Base-by-base conservation (phyloP, 2,329 filamentous ascomycete species). In the Cladosporium halotolerans region DNA sequence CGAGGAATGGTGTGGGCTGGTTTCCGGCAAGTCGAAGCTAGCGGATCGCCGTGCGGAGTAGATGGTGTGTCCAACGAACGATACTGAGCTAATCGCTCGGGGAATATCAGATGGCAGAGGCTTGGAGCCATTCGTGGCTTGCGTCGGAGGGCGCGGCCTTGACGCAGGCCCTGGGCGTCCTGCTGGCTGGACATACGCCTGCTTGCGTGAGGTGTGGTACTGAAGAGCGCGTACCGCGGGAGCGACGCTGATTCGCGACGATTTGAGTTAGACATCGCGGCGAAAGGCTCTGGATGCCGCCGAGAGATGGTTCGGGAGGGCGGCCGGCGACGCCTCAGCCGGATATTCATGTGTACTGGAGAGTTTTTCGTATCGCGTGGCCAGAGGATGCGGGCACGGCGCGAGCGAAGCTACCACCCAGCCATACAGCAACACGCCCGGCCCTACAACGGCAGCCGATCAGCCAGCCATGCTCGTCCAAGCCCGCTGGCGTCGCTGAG, bases 241-340 rank as follows among this genome's bases (percentile, higher is more conserved):
- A 18, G 14, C 6, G 9, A 18, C 11, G 3, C 9, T 18, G 39
- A 41, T 41, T 41, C 13, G 39, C 13, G 39, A 41, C 4, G 39
- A 42, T 42, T 14, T 23, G 40, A 42, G 40, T 42, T 14, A 42
- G 28, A 6, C 8, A n/a, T 16, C 31, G 47, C 47, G 47, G 38
- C 23, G 23, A 36, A 2, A 13, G 8, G 39, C 38, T 41, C 46
- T 49, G 46, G 46, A 41, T 16, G 38, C 36, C 47, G 47, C 9
- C 10, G 9, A 10, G 19, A 9, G 16, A 14, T 42, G 40, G 40
- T 42, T 31, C 38, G 47, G 47, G 32, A 31, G 38, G 33, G 47
- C 47, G 47, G 47, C 38, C 11, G 39, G 16, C 39, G 14, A 48
- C 45, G 45, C 45, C 45, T 39, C 45, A 48, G 36, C 45, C 47